Evolutionary conservation across 78 protist genomes (phyloP).

Genomic region (Isochrysis galbana): DNA sequence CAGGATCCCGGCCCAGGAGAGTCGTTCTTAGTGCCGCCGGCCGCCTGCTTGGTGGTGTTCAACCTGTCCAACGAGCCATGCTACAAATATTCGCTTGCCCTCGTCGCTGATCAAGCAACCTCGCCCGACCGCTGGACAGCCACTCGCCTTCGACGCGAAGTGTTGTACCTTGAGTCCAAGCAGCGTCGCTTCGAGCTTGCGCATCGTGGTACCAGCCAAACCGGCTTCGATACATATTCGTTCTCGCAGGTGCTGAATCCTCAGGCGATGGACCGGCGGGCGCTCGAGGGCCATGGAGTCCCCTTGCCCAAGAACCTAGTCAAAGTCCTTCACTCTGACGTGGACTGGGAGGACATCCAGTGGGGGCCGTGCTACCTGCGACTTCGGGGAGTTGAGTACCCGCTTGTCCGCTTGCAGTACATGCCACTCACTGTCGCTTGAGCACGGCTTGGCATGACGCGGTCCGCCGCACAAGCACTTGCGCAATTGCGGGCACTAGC

Average conservation of each 20-base stretch:
- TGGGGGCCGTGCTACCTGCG: conserved; percentile 1
- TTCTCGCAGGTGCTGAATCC: not conserved
- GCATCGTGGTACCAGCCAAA: not conserved
- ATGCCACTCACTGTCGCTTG: not conserved
- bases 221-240: not conserved
- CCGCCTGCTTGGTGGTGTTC: not conserved
- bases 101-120: not conserved
- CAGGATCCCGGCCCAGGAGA: not conserved
- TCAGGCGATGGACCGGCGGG: not conserved
- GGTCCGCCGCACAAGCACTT: no score
- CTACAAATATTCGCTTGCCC: not conserved
- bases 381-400: not conserved
- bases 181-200: not conserved
- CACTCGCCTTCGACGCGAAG: not conserved
- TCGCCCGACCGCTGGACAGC: not conserved
- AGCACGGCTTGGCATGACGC: no score
- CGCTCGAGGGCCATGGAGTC: not conserved
- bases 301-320: not conserved
- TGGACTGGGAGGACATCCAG: conserved; percentile 6
- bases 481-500: no score
- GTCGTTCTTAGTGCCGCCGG: not conserved
- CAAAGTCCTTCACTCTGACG: not conserved
- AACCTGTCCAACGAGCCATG: conserved; percentile 1
- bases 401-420: not conserved
- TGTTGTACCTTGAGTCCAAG: not conserved